Evolutionary conservation across 441 rosid genomes (phyloP), one percentile per base, ranked within the genome.

Genomic region (Pelargonium australe): DNA sequence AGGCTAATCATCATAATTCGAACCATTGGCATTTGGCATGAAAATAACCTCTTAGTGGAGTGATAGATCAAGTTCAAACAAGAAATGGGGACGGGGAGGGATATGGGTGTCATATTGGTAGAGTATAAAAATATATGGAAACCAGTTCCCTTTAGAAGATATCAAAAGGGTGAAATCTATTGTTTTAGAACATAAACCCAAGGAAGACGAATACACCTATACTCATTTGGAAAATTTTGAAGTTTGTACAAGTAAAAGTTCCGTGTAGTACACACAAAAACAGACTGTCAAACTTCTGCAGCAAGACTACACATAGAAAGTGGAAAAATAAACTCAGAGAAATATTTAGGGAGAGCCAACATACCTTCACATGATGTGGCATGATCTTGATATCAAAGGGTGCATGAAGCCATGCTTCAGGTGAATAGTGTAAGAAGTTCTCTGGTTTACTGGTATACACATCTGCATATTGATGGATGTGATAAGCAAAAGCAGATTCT

Each of bases 311-410:
- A 37, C 43, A 40, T 40, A 16, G 20, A 16, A n/a, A 53, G 8
- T 17, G 8, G 60, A 53, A 53, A 53, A 53, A n/a, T n/a, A n/a
- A 16, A 0, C 60, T 16, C 60, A 16, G 6, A n/a, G 5, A 53
- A 20, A 14, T 14, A 49, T 49, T 49, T 13, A 16, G 61, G 19
- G 10, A 55, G 61, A 7, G 61, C 19, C 20, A 17, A 58, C 70
- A 67, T 79, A 94, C 99, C 97, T 94, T 94, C 62, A 88, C 77
- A 76, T 94, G 99, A 85, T 94, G 97, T 64, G 99, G 99, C 96
- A 94, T 88, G 80, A 91, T 89, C 83, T 94, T 91, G 83, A 94
- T 77, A 80, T 94, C 94, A 64, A 68, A 88, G 53, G 99, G 96
- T 41, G 73, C 90, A 73, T 90, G 91, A 76, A 90, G 91, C 99